Evolutionary conservation across 1,284 basidiomycete species (phyloP), one percentile per base, ranked within the genome.

Genomic region (Apiotrichum montevideense): DNA sequence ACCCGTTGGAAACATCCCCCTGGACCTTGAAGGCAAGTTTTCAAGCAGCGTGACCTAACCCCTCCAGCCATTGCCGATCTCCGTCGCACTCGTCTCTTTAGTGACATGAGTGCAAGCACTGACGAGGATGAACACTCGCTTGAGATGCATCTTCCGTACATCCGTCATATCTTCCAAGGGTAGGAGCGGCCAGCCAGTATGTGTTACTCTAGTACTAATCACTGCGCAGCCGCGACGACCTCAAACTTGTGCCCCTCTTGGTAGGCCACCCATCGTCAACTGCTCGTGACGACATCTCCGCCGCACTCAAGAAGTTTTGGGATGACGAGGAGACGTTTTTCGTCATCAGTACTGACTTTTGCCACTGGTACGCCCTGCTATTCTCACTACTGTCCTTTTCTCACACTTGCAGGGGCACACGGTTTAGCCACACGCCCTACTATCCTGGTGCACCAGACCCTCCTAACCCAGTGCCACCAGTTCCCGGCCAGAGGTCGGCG

Each of bases 101-200:
- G 80, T 39, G 78, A 81, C 29, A 87, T 98, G 85, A 78, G 78
- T 14, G 64, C 80, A 1, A 67, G 77, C 1, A 85, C 84, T 2
- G 96, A 99, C 69, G 90, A 95, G 73, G 90, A 88, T 42, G 96
- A 99, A 68, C 96, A 99, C 73, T 94, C 90, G 69, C 85, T 99
- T 52, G 96, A 99, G 78, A 95, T 99, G 90, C 94, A 98, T 66
- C 80, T 96, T 11, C 93, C 94, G 3, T 98, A 95, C 73, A 81
- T 98, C 40, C 83, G 88, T 52, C 91, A 93, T 72, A 78, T 89
- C 8, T 97, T 97, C 64, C 79, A 87, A 70, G 83, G 83, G 89
- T 91, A 66, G 63, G 79, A 73, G 15, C 10, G 8, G 3, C 1
- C 6, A 35, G 49, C 3, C 9, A 15, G 35, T 9, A 42, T 32